These are phyloP conservation scores for Tricholoma terreum DNA, from an alignment of 768 basidiomycete genomes.

Conservation along the genomic window DNA sequence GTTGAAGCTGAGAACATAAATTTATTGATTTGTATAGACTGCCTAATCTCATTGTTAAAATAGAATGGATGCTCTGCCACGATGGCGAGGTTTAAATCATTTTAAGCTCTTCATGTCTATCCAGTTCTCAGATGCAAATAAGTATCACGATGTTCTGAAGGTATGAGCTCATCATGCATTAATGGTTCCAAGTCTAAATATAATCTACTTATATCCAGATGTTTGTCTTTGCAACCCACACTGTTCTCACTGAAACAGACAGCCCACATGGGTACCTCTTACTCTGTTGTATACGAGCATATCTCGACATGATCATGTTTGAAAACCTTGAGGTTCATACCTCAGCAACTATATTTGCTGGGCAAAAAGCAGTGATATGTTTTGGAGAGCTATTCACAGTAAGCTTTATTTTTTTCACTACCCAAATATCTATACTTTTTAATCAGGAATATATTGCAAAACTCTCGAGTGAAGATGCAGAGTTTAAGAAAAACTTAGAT, in stretches of 20 bases:
- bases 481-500: slow-evolving; percentile 25
- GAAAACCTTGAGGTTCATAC: slow-evolving; percentile 29
- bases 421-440: neutral
- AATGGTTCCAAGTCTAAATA: no score
- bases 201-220: slow-evolving; percentile 9
- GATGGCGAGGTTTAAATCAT: slow-evolving; percentile 30
- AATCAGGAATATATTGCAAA: neutral
- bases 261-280: slow-evolving; percentile 22
- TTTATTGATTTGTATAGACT: no score
- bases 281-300: slow-evolving; percentile 22
- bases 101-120: slow-evolving; percentile 22
- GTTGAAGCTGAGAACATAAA: neutral
- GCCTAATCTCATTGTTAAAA: no score
- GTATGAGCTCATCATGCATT: no score
- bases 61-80: slow-evolving; percentile 23
- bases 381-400: no score
- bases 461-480: neutral
- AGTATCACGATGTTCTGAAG: slow-evolving; percentile 30
- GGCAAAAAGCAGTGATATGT: neutral
- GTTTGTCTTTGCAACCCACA: slow-evolving; percentile 13
- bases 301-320: slow-evolving; percentile 27
- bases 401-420: no score
- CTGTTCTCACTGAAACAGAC: slow-evolving; percentile 6
- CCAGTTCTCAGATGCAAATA: slow-evolving; percentile 28
- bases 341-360: slow-evolving; percentile 23